These are phyloP conservation scores for Jamesozyma gamospora DNA, from an alignment of 805 yeast species.

Conservation along the genomic window DNA sequence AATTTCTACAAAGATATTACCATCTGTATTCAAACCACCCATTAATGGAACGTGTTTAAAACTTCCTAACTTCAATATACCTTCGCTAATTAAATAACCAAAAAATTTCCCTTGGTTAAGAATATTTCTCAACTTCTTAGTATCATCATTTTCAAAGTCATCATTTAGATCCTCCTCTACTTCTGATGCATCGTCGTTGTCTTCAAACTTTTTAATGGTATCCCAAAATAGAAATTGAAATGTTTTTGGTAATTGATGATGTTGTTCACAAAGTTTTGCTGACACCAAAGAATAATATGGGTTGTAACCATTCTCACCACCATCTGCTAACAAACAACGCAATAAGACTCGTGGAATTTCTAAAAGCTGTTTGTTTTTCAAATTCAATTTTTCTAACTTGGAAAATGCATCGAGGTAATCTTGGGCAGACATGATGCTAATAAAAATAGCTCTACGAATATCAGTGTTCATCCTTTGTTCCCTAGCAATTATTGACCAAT, in stretches of 20 bases:
- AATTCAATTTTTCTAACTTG: constrained; percentile 65
- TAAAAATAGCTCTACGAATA: constrained; percentile 84
- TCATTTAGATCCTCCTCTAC: constrained; percentile 24
- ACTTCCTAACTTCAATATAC: constrained; percentile 60
- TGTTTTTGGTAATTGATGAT: constrained; percentile 66
- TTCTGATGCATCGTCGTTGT: constrained; percentile 32
- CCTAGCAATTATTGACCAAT: constrained; percentile 81
- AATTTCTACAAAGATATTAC: constrained; percentile 62
- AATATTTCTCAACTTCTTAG: constrained; percentile 44
- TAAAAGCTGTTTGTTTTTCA: constrained; percentile 70
- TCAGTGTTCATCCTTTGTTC: constrained; percentile 92
- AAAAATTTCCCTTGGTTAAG: constrained; percentile 73
- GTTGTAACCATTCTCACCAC: constrained; percentile 49
- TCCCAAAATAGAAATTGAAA: constrained; percentile 92
- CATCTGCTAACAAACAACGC: constrained; percentile 78
- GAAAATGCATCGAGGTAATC: constrained; percentile 84
- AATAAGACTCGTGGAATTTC: constrained; percentile 80
- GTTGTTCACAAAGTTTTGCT: constrained; percentile 54
- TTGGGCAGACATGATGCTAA: constrained; percentile 89
- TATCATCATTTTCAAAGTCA: constrained; percentile 40
- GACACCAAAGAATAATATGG: constrained; percentile 85
- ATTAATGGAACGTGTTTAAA: constrained; percentile 67
- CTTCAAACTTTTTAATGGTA: constrained; percentile 60
- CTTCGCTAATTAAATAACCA: constrained; percentile 67
- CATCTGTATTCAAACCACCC: constrained; percentile 50